Percentiles rank a stretch among this genome's conserved stretches.
These are phyloP conservation scores for Mortierella sp. DNA, from an alignment of 371 early-diverging fungal species.

Conservation along the genomic window DNA sequence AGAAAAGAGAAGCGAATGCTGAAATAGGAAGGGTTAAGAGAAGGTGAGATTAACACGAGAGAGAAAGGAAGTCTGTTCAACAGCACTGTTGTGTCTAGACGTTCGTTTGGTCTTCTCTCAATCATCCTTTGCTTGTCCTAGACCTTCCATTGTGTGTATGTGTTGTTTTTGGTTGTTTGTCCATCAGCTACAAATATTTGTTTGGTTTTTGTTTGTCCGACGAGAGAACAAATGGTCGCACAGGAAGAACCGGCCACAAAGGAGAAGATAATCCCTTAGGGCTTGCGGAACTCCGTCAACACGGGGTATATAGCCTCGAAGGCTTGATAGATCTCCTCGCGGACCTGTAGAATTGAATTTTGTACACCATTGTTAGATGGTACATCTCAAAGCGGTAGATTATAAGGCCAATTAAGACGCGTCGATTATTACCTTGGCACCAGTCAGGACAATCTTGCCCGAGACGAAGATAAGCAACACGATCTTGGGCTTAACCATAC, in stretches of 20 bases:
- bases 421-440: conserved; percentile 92
- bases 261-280: conserved; percentile 53
- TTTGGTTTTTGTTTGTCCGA: neutral
- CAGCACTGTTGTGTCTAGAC: neutral
- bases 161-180: neutral
- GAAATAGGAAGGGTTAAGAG: neutral
- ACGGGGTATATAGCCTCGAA: conserved; percentile 99
- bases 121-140: neutral
- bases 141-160: neutral
- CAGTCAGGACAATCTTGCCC: conserved; percentile 99
- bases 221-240: neutral
- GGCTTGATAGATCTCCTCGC: conserved; percentile 99
- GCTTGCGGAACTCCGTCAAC: conserved; percentile 90
- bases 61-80: neutral
- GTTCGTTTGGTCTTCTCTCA: neutral
- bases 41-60: neutral
- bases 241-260: neutral
- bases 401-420: neutral
- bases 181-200: neutral
- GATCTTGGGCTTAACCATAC: conserved; percentile 99
- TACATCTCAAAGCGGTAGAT: neutral
- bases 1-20: neutral
- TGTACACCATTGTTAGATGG: neutral
- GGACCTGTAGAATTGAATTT: conserved; percentile 60
- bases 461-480: conserved; percentile 99